Evolutionary conservation across 2,329 filamentous ascomycete species (phyloP), one percentile per base, ranked within the genome.

Genomic region (Sodiomyces alkalinus): DNA sequence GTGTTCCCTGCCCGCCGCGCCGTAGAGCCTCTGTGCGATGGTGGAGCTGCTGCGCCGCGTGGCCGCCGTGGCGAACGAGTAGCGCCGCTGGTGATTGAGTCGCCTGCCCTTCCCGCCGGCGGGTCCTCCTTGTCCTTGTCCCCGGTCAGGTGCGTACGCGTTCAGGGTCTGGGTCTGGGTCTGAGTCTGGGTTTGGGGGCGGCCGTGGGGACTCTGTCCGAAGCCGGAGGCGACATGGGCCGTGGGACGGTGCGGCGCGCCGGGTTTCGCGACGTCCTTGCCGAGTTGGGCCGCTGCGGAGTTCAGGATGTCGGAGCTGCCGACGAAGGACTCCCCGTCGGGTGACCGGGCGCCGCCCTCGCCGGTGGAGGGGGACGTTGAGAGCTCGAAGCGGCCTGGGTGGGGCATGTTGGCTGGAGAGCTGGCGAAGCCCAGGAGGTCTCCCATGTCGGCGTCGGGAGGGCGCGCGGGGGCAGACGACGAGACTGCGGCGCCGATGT

Each of bases 361-460:
- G 34, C 41, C 61, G 26, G 44, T 52, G n/a, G n/a, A n/a, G n/a
- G 51, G 56, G 24, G 53, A 58, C 40, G 56, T 56, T 30, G 65
- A 60, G 7, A 83, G 59, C 41, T 82, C 78, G 42, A 86, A 86
- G 29, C 80, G 68, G 32, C 80, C 79, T 1, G 79, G 74, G 41
- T 82, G 76, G 6, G 80, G 78, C 36, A 86, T 64, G 26, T 80
- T 74, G 18, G 60, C 60, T 2, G 71, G 64, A 9, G 74, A 67
- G 28, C 60, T 68, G 18, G 65, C 62, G 29, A 80, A 56, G 26
- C 72, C 70, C 2, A 94, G 65, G 4, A 93, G 68, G 46, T 93
- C 86, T 21, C 59, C 55, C 7, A 17, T 17, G 21, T 29, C 27
- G 16, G 15, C 19, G n/a, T 54, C 54, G 14, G 51, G 49, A 20